Base-by-base conservation (phyloP, 306 rosid genomes). In the Alnus rubra region DNA sequence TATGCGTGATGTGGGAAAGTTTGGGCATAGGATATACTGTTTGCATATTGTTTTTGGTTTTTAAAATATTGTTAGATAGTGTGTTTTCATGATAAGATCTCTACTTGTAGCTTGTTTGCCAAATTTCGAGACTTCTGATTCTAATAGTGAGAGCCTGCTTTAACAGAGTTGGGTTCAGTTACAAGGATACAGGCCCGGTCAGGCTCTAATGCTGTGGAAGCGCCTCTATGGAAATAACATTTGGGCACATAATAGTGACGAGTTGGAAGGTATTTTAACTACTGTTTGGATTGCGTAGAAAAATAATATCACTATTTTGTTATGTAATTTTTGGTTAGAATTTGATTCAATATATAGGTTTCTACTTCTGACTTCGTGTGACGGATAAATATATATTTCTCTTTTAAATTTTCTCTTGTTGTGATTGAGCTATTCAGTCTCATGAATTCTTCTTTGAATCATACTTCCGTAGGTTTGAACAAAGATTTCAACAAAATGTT, bases 161-260 rank as follows among this genome's bases (percentile, higher is more conserved):
- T 65, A 56, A 33, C 83, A 94, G 97, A 85, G 86, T 84, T 94
- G 98, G 98, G 97, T 92, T 85, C 92, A 87, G 75, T 88, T 89
- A 51, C 91, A 74, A 76, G 98, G 97, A 63, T 94, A 83, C 79
- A 86, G 97, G 60, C 93, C 97, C 54, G 98, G 97, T 14, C 98
- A 94, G 81, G 97, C 97, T 73, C 81, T 94, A 82, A 92, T 94
- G 97, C 85, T 94, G 52, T 94, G 98, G 98, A 94, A 89, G 82
- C 97, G 97, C 59, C 81, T 92, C 23, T 94, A 94, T 82, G 97
- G 98, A 76, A 86, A 90, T 73, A 67, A 79, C 80, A 86, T 90
- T 70, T 94, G 97, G 98, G 98, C 92, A 2, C 87, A 88, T 78
- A 75, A 87, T 15, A 28, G 67, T 70, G 93, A 94, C 82, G 97